phyloP scores from a whole-genome alignment of 2,329 filamentous ascomycete species.

The Penicillium sp. region DNA sequence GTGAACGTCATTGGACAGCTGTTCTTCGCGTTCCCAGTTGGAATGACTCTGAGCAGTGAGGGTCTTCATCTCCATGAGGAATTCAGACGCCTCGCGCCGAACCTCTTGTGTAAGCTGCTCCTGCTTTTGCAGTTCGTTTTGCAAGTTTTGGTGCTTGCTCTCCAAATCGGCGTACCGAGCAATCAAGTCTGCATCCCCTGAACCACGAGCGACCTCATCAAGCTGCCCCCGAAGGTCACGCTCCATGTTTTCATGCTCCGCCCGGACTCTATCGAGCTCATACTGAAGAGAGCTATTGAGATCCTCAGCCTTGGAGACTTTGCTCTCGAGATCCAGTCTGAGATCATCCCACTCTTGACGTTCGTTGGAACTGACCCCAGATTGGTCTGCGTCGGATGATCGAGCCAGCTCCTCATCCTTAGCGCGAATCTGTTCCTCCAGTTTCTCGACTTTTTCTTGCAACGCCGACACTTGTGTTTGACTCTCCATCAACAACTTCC shows the following conservation, averaged over 20 bases:
- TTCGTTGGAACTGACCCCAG: conserved; percentile 56
- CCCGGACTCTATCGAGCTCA: conserved; percentile 72
- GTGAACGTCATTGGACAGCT: conserved; percentile 71
- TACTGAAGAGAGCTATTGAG: conserved; percentile 76
- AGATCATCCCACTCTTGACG: conserved; percentile 69
- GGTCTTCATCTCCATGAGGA: conserved; percentile 82
- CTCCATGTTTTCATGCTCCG: conserved; percentile 64
- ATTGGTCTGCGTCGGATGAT: conserved; percentile 56
- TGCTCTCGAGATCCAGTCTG: conserved; percentile 66
- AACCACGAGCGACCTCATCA: conserved; percentile 38
- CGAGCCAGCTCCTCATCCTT: conserved; percentile 69
- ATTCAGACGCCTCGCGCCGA: conserved; percentile 75
- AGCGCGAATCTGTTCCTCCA: conserved; percentile 67
- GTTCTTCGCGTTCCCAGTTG: conserved; percentile 77
- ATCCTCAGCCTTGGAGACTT: conserved; percentile 69
- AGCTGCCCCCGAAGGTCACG: conserved; percentile 64
- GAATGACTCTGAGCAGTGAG: conserved; percentile 77
- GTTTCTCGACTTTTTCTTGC: conserved; percentile 67
- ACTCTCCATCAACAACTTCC: conserved; percentile 74
- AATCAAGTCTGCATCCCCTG: conserved; percentile 56
- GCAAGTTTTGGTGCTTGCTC: conserved; percentile 64
- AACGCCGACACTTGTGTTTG: conserved; percentile 73
- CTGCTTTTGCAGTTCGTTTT: conserved; percentile 67
- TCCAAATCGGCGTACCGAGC: conserved; percentile 59
- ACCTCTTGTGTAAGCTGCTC: conserved; percentile 84